Conservation (phyloP, 2,329 filamentous ascomycete species). For the Aspergillus amoenus region DNA sequence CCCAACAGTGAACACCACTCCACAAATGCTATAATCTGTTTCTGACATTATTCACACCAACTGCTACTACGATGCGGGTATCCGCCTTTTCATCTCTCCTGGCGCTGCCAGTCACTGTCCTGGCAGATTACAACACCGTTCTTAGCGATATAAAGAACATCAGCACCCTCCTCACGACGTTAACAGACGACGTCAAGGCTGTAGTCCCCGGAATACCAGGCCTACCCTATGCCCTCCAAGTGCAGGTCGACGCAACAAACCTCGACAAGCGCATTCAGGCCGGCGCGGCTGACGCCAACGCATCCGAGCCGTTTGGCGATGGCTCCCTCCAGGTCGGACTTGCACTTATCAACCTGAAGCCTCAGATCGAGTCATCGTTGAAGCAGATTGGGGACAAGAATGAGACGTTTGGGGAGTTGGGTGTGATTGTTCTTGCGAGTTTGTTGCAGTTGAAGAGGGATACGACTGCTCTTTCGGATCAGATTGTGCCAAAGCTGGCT, state of each 20-base stretch:
- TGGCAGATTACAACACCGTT: background rate
- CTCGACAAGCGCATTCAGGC: background rate
- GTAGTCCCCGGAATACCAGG: background rate
- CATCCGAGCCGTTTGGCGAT: background rate
- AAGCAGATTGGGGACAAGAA: background rate
- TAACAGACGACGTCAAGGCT: background rate
- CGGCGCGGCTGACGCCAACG: background rate
- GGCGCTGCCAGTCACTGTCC: no score
- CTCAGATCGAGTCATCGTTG: background rate
- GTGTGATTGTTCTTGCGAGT: background rate
- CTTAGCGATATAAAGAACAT: background rate
- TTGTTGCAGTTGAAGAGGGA: background rate
- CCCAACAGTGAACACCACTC: no score
- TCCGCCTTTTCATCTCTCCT: no score
- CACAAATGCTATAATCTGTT: no score
- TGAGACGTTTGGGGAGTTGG: background rate
- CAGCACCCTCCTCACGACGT: background rate
- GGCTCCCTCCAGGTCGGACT: background rate
- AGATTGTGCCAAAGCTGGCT: background rate
- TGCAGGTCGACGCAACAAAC: background rate
- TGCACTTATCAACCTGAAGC: background rate
- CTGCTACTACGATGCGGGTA: no score
- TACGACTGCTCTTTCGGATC: background rate
- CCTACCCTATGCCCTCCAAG: background rate
- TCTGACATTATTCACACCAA: no score